phyloP scores from a whole-genome alignment of 1,284 basidiomycete genomes.

The Anthracocystis walkeri region DNA sequence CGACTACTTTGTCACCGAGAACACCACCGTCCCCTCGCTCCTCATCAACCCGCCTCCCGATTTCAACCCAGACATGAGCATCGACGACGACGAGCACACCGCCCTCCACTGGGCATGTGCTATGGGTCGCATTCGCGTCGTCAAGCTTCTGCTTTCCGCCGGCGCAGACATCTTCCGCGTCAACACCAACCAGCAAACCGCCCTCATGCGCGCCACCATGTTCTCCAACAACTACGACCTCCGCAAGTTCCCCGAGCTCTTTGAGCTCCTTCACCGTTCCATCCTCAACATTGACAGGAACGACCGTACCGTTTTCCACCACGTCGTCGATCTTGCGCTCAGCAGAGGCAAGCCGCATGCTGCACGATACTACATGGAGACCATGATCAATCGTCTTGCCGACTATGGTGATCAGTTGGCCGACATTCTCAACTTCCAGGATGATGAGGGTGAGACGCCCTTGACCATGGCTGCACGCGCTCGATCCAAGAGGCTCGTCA shows the following conservation, averaged over 20 bases:
- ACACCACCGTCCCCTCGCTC: slow-evolving; percentile 88
- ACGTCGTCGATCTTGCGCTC: slow-evolving; percentile 98
- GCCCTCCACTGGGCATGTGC: slow-evolving; percentile 98
- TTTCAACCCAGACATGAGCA: slow-evolving; percentile 95
- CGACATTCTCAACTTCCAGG: slow-evolving; percentile 99
- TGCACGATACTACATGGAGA: slow-evolving; percentile 98
- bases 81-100: slow-evolving; percentile 98
- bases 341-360: slow-evolving; percentile 97
- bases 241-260: slow-evolving; percentile 97
- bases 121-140: slow-evolving; percentile 96
- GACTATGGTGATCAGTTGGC: slow-evolving; percentile 96
- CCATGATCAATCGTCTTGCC: slow-evolving; percentile 86
- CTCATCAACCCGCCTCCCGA: slow-evolving; percentile 89
- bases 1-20: slow-evolving; percentile 99
- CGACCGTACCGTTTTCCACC: slow-evolving; percentile 98
- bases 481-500: slow-evolving; percentile 94
- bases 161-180: slow-evolving; percentile 97
- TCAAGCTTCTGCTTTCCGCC: slow-evolving; percentile 91
- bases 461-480: slow-evolving; percentile 96
- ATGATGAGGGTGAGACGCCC: slow-evolving; percentile 98
- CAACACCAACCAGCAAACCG: slow-evolving; percentile 95
- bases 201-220: slow-evolving; percentile 99
- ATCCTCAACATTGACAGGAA: slow-evolving; percentile 99
- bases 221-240: slow-evolving; percentile 99
- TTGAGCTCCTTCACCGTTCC: slow-evolving; percentile 94